Evolutionary conservation across 2,329 filamentous ascomycete genomes (phyloP).

Genomic region (Helotiales sp.): DNA sequence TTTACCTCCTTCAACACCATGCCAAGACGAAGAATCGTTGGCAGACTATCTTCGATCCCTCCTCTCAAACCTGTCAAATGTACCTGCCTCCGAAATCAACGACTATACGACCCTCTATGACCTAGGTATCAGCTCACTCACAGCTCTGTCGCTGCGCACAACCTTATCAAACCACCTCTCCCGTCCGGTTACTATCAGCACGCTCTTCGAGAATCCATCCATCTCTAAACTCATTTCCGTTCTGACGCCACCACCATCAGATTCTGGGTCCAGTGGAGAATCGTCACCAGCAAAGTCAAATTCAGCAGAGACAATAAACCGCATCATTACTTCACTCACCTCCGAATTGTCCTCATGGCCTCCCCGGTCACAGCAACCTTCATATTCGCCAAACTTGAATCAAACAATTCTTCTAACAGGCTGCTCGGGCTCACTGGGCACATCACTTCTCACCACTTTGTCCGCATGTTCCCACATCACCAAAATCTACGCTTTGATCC

Average conservation of each 20-base stretch:
- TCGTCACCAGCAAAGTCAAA: slow-evolving; percentile 7
- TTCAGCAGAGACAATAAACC: slow-evolving; percentile 29
- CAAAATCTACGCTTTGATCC: slow-evolving; percentile 39
- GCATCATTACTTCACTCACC: slow-evolving; percentile 36
- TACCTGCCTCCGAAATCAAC: slow-evolving; percentile 26
- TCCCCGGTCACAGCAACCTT: background rate
- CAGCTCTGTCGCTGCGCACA: slow-evolving; percentile 36
- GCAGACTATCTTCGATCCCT: slow-evolving; percentile 33
- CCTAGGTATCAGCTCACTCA: slow-evolving; percentile 38
- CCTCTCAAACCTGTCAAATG: slow-evolving; percentile 29
- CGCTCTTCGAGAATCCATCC: slow-evolving; percentile 41
- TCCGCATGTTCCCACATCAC: slow-evolving; percentile 26
- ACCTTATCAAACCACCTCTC: slow-evolving; percentile 35
- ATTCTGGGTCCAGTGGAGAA: background rate
- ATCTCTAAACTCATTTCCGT: slow-evolving; percentile 33
- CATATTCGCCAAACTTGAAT: slow-evolving; percentile 23
- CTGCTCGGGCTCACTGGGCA: slow-evolving; percentile 38
- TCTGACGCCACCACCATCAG: slow-evolving; percentile 18
- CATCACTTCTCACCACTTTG: slow-evolving; percentile 32
- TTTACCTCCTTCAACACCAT: background rate
- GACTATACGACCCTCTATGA: slow-evolving; percentile 37
- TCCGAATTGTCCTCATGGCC: slow-evolving; percentile 36
- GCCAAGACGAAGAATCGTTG: slow-evolving; percentile 19
- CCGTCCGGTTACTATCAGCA: slow-evolving; percentile 37
- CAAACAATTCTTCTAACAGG: slow-evolving; percentile 38